phyloP scores from a whole-genome alignment of 345 rosid genomes.

The Dovyalis caffra region DNA sequence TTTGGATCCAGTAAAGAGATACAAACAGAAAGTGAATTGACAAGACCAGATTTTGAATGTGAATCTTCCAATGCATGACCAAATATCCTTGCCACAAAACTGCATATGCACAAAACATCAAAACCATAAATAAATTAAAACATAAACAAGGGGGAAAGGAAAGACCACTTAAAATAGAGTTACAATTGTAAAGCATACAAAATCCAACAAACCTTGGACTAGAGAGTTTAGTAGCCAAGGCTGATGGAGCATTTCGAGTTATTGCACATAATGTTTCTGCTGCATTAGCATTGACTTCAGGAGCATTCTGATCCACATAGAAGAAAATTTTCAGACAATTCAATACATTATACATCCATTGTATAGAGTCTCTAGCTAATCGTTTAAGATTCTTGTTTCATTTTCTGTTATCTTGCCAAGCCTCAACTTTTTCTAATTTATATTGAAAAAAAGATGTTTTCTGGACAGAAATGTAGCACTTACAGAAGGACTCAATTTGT shows the following conservation, averaged over 20 bases:
- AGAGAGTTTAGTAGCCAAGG: constrained; percentile 83
- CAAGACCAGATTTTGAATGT: constrained; percentile 81
- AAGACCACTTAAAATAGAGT: neutral
- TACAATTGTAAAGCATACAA: neutral
- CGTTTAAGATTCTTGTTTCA: neutral
- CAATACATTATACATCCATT: neutral
- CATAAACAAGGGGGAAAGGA: neutral
- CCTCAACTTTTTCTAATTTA: neutral
- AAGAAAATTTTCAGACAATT: constrained; percentile 27
- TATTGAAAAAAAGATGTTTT: neutral
- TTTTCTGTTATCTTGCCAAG: neutral
- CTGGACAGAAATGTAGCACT: constrained; percentile 29
- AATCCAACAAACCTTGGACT: constrained; percentile 66
- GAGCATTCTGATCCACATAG: constrained; percentile 52
- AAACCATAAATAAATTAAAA: neutral
- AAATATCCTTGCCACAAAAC: constrained; percentile 88
- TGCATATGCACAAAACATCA: constrained; percentile 32
- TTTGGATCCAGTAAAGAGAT: constrained; percentile 92
- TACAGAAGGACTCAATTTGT: constrained; percentile 87
- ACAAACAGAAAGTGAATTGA: constrained; percentile 94
- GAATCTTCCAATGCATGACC: constrained; percentile 95
- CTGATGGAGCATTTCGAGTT: constrained; percentile 85
- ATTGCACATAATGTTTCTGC: constrained; percentile 95
- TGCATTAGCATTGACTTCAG: constrained; percentile 94
- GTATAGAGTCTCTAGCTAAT: neutral